Evolutionary conservation across 1,139 yeast species (phyloP).

Genomic region (Protomyces gravidus): DNA sequence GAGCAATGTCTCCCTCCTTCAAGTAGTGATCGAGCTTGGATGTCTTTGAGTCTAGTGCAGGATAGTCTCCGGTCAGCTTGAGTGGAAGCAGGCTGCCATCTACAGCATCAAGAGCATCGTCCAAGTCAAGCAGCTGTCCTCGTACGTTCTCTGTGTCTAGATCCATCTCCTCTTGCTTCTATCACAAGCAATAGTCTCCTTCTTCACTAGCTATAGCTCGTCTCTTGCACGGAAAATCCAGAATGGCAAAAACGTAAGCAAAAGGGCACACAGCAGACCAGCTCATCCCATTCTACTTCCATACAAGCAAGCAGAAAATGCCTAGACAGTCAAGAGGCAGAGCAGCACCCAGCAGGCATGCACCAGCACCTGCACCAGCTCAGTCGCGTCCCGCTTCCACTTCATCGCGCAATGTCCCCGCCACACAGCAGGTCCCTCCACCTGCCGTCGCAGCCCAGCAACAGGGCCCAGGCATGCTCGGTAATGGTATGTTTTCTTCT

Average conservation of each 20-base stretch:
- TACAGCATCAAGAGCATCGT: slow-evolving; percentile 5
- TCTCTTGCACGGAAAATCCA: background rate
- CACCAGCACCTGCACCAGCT: slow-evolving; percentile 54
- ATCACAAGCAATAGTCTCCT: background rate
- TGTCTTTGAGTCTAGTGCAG: background rate
- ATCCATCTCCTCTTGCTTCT: background rate
- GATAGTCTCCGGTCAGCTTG: background rate
- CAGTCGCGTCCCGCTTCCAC: slow-evolving; percentile 76
- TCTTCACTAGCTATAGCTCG: background rate
- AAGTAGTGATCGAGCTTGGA: background rate
- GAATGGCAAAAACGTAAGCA: background rate
- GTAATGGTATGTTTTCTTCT: slow-evolving; percentile 70
- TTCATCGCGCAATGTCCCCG: slow-evolving; percentile 47
- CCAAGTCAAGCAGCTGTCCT: slow-evolving; percentile 16
- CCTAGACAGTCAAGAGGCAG: slow-evolving; percentile 50
- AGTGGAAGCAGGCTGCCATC: slow-evolving; percentile 12
- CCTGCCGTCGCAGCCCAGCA: slow-evolving; percentile 48
- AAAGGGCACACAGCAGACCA: background rate
- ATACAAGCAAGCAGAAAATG: slow-evolving; percentile 41
- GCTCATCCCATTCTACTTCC: background rate
- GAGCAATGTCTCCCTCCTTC: slow-evolving; percentile 4
- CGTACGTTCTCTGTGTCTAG: slow-evolving; percentile 16
- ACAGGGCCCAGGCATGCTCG: slow-evolving; percentile 82
- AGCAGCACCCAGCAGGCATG: slow-evolving; percentile 41
- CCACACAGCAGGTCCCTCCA: slow-evolving; percentile 40